Evolutionary conservation across 1,139 yeast species (phyloP).

Genomic region (Schizosaccharomyces versatilis): DNA sequence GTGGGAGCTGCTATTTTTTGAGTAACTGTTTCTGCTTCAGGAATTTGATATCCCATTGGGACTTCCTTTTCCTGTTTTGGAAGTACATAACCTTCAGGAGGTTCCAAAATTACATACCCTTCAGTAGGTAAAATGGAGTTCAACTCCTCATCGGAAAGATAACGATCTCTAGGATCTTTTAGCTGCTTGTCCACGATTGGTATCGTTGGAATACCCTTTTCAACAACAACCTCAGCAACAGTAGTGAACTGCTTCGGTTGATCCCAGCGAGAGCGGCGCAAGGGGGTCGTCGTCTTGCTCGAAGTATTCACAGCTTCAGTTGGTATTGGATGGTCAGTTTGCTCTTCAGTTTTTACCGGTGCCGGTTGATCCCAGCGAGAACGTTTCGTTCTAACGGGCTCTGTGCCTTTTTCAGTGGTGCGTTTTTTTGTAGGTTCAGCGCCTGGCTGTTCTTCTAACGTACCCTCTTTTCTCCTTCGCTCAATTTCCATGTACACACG

Average conservation of each 20-base stretch:
- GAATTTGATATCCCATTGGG: constrained; percentile 3
- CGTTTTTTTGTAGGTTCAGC: constrained; percentile 13
- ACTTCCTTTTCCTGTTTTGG: constrained; percentile 18
- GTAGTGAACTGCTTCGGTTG: constrained; percentile 14
- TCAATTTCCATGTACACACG: constrained; percentile 16
- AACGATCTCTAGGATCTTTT: constrained; percentile 18
- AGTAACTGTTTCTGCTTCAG: constrained; percentile 14
- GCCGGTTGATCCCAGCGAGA: constrained; percentile 16
- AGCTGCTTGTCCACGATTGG: constrained; percentile 13
- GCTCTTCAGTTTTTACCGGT: neutral
- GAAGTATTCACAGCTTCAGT: constrained; percentile 9
- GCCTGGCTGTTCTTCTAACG: constrained; percentile 11
- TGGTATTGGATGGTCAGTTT: constrained; percentile 3
- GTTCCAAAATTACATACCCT: constrained; percentile 29
- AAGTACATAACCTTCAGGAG: constrained; percentile 30
- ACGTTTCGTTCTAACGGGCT: constrained; percentile 5
- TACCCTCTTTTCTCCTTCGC: constrained; percentile 10
- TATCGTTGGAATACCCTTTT: neutral
- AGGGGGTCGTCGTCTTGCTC: constrained; percentile 1
- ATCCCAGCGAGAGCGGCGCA: constrained; percentile 16
- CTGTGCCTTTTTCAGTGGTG: constrained; percentile 5
- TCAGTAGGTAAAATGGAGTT: constrained; percentile 31
- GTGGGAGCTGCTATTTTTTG: constrained; percentile 15
- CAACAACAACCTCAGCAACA: neutral
- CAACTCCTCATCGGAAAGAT: constrained; percentile 29